Conservation (phyloP, 106 monocot genomes). For the Dendrobium chrysotoxum region DNA sequence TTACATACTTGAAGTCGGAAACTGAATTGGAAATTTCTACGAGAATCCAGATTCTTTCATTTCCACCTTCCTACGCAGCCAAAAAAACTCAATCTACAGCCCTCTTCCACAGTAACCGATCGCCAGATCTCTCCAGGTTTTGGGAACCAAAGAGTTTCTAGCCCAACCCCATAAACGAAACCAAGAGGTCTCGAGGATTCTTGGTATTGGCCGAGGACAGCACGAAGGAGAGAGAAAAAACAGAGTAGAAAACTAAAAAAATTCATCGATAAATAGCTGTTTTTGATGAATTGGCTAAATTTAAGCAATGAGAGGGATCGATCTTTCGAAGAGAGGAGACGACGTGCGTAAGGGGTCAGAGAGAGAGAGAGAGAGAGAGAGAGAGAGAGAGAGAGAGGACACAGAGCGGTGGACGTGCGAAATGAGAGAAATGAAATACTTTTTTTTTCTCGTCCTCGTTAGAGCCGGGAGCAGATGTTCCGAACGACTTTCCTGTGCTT, state of each 20-base stretch:
- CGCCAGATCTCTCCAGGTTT: not conserved
- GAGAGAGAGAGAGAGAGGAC: too few relatives aligned
- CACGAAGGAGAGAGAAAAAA: not conserved
- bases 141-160: not conserved
- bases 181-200: not conserved
- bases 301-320: not conserved
- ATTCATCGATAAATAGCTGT: not conserved
- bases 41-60: not conserved
- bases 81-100: not conserved
- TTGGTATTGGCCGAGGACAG: not conserved
- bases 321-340: not conserved
- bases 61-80: not conserved
- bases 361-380: too few relatives aligned
- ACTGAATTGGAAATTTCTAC: not conserved
- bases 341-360: not conserved
- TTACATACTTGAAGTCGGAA: not conserved
- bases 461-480: too few relatives aligned
- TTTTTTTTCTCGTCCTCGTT: too few relatives aligned
- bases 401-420: not conserved
- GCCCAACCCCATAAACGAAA: not conserved
- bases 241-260: not conserved
- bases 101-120: not conserved
- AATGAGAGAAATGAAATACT: too few relatives aligned
- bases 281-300: not conserved
- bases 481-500: too few relatives aligned